phyloP scores from a whole-genome alignment of 352 stramenopile species.

The Phytopythium cucurbitacearum region DNA sequence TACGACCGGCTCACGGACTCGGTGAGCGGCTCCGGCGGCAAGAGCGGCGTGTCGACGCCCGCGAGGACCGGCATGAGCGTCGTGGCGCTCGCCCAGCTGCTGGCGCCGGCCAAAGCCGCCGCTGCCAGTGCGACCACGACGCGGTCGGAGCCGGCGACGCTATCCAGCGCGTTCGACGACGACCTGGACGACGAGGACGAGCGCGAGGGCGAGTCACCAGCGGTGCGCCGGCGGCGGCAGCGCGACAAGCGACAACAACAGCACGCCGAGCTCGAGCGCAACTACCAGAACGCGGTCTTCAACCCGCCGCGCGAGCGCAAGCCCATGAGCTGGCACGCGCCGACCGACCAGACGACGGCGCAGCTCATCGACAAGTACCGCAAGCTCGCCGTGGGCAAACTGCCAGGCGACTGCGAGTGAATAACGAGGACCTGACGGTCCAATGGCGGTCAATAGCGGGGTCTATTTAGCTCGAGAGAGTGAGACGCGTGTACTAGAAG shows the following conservation, averaged over 20 bases:
- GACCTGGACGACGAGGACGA: conserved; percentile 12
- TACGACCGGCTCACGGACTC: conserved; percentile 58
- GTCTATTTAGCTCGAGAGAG: no score
- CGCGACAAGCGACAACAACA: conserved; percentile 9
- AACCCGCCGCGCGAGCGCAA: conserved; percentile 43
- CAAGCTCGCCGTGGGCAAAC: conserved; percentile 71
- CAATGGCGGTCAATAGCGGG: no score
- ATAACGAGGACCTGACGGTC: not conserved
- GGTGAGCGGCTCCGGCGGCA: conserved; percentile 12
- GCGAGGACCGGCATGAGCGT: conserved; percentile 66
- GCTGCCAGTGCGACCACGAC: conserved; percentile 11
- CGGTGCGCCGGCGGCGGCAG: not conserved
- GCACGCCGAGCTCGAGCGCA: conserved; percentile 23
- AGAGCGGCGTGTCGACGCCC: conserved; percentile 15
- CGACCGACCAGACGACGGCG: conserved; percentile 52
- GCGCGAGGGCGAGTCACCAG: conserved; percentile 3
- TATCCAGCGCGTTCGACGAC: conserved; percentile 9
- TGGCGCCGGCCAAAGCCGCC: conserved; percentile 31
- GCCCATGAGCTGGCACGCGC: conserved; percentile 41
- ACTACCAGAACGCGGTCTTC: conserved; percentile 51
- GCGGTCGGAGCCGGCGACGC: conserved; percentile 11
- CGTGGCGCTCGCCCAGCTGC: conserved; percentile 48
- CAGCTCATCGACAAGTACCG: conserved; percentile 80
- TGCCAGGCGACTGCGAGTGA: conserved; percentile 19
- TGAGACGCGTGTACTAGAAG: conserved; percentile 28